phyloP scores from a whole-genome alignment of 2,329 filamentous ascomycete genomes.

The Catunica adiposa region DNA sequence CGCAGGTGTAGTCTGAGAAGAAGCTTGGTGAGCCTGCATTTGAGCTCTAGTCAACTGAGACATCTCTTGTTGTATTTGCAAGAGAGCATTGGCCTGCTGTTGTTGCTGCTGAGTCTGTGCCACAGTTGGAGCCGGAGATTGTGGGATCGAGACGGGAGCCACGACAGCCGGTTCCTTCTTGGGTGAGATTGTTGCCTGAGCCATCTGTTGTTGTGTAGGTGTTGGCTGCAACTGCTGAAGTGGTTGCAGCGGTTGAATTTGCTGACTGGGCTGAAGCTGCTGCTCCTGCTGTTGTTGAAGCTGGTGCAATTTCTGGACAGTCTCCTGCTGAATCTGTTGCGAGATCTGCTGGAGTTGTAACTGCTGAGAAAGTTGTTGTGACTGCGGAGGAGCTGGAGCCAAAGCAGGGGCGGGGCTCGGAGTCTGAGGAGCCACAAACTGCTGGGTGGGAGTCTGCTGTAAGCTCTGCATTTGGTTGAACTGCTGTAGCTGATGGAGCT shows the following conservation, averaged over 20 bases:
- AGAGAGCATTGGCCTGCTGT: conserved; percentile 8
- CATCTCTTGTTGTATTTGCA: conserved; percentile 12
- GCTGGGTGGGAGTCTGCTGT: conserved; percentile 19
- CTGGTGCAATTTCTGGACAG: conserved; percentile 13
- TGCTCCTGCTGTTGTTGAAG: conserved; percentile 16
- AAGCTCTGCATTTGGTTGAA: conserved; percentile 19
- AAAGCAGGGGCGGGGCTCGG: conserved; percentile 4
- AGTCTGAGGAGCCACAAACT: conserved; percentile 3
- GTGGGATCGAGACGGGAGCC: background rate
- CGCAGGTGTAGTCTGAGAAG: background rate
- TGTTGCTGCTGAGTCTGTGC: conserved; percentile 12
- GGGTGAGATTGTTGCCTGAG: conserved; percentile 7
- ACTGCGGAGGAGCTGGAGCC: conserved; percentile 13
- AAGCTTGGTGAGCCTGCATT: background rate
- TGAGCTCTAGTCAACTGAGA: conserved; percentile 9
- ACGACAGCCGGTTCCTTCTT: conserved; percentile 8
- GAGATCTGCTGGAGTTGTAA: conserved; percentile 6
- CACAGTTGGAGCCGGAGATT: background rate
- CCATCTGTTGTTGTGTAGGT: background rate
- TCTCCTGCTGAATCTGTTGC: conserved; percentile 6
- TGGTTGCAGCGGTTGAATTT: conserved; percentile 13
- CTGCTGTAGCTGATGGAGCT: conserved; percentile 17
- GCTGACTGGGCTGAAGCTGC: conserved; percentile 9
- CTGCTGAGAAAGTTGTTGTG: background rate
- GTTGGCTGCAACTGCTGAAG: too few species aligned